Evolutionary conservation across 176 grass and related monocot genomes (phyloP).

Genomic region (Carex pumila): DNA sequence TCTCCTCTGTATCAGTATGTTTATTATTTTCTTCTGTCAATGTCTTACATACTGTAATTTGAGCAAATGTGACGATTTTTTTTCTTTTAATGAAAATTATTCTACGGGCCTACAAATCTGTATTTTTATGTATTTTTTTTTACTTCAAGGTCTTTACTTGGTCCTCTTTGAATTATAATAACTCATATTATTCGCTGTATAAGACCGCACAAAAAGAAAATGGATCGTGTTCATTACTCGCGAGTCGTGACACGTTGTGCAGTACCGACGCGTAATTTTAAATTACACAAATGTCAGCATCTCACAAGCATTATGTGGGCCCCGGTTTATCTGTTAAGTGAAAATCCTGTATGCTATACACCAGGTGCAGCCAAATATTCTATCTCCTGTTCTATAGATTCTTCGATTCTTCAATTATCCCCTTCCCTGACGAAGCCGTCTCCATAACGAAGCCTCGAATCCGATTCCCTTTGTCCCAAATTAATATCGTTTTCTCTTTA

Average conservation of each 20-base stretch:
- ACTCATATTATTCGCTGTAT: background rate
- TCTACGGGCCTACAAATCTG: no score
- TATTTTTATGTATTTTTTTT: no score
- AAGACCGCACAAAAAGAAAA: background rate
- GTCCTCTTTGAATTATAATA: background rate
- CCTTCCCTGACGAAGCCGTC: background rate
- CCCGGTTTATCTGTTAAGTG: background rate
- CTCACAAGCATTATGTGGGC: background rate
- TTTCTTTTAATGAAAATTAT: no score
- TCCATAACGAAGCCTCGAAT: background rate
- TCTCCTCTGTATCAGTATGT: no score
- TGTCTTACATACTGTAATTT: no score
- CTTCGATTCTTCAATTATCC: background rate
- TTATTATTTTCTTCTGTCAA: no score
- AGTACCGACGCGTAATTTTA: background rate
- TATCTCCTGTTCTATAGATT: background rate
- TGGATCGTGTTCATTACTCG: no score
- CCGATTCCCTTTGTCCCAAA: background rate
- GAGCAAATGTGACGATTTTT: no score
- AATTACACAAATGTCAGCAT: background rate
- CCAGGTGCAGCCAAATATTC: background rate
- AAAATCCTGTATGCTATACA: background rate
- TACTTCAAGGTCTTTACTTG: background rate
- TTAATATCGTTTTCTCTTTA: background rate
- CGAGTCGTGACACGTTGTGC: background rate